Conservation (phyloP, 1,284 basidiomycete species). For the Xerocomus minutiporus region DNA sequence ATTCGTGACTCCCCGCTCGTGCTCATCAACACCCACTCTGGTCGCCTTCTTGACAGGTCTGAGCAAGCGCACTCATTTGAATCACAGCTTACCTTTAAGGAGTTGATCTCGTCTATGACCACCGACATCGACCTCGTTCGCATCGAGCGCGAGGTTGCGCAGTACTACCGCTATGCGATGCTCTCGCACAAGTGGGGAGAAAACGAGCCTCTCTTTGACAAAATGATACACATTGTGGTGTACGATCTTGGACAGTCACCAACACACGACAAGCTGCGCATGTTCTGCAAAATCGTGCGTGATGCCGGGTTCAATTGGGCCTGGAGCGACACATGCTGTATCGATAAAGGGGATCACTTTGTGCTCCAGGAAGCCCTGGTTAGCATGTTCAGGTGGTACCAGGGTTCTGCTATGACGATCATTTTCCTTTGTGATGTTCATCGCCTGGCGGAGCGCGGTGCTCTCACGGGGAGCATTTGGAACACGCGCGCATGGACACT, state of each 20-base stretch:
- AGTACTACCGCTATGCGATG: background rate
- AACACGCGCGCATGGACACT: conserved; percentile 13
- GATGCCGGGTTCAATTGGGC: too few species aligned
- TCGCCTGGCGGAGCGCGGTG: background rate
- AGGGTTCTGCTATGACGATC: background rate
- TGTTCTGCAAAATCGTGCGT: background rate
- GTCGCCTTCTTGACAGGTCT: background rate
- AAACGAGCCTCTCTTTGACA: background rate
- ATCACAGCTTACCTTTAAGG: background rate
- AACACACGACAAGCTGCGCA: background rate
- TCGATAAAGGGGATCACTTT: too few species aligned
- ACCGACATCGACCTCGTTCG: background rate
- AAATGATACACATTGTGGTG: background rate
- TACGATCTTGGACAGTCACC: background rate
- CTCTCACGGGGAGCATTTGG: conserved; percentile 1
- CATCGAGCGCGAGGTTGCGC: background rate
- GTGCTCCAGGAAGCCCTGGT: background rate
- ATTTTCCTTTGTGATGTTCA: conserved; percentile 9
- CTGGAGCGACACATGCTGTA: too few species aligned
- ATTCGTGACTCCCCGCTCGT: background rate
- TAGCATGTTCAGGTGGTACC: background rate
- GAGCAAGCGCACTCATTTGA: background rate
- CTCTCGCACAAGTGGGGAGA: background rate
- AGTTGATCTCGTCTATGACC: background rate
- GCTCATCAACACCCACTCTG: background rate